Base-by-base conservation (phyloP, 495 filamentous ascomycete genomes). In the Penicillium herquei region DNA sequence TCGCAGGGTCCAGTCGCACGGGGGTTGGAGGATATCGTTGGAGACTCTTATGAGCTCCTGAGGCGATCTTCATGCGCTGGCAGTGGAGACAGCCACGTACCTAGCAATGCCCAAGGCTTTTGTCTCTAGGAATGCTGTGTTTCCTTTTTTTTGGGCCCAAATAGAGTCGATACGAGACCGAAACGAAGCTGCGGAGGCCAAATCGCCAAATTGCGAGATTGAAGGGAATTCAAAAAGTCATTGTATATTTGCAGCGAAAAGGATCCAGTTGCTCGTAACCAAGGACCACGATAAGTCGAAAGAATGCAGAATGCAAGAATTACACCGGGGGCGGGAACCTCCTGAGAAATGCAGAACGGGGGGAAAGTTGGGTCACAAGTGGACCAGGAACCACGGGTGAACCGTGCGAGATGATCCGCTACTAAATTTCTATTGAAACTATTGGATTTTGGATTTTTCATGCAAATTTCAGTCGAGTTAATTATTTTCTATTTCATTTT, bases 291-390 rank as follows among this genome's bases (percentile, higher is more conserved):
- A 26, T 26, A 51, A n/a, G 35, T 39, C 16, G 26, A 51, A 33
- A 33, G 49, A 51, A 41, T 41, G 7, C 14, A 45, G 16, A 11
- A 18, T 51, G 34, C 18, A 37, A 40, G 33, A 41, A 49, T 39
- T 49, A 56, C 52, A 18, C 53, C 50, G 61, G 56, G 56, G 60
- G 54, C 49, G 58, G 21, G 21, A 26, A 26, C 21, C 62, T 65
- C 62, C 62, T 65, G 62, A 65, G 39, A 57, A 47, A 49, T 35
- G 16, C 51, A 39, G 13, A 49, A 17, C 17, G 37, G 49, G 60
- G 43, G 42, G 56, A 54, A 54, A 50, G 49, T 50, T 39, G 14
- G 34, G 35, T 17, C 14, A 41, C 49, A 32, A 40, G 35, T 16
- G 39, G 39, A 42, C 39, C 39, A 52, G 14, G 30, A 30, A 32